Base-by-base conservation (phyloP, 441 rosid species). In the Corymbia calophylla region DNA sequence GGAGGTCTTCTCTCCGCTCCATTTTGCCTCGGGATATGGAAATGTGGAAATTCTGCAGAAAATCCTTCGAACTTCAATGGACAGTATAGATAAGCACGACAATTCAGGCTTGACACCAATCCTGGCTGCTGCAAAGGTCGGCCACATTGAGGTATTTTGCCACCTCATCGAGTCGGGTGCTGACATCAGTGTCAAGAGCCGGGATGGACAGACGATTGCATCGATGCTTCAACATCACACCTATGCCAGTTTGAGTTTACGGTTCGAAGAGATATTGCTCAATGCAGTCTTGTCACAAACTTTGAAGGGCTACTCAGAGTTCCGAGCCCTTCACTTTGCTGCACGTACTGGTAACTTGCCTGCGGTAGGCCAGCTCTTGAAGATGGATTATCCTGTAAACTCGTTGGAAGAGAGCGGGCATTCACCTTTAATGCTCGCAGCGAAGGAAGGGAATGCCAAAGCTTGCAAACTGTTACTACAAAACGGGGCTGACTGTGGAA, bases 1-100 rank as follows among this genome's bases (percentile, higher is more conserved):
- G 31, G 93, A 89, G 90, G 91, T 92, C 89, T 92, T 92, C 90
- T 91, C 92, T 58, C 27, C 87, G 48, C 80, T 93, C 85, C 94
- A 91, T 73, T 93, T 91, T 55, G 90, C 92, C 87, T 89, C 92
- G 8, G 92, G 91, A 62, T 62, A 85, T 53, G 93, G 91, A 32
- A 88, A 90, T 44, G 80, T 86, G 7, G 90, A 93, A 86, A 90
- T 93, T 88, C 92, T 90, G 48, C 88, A 88, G 60, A 87, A 89
- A 81, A 62, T 88, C 87, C 87, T 87, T 49, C 91, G 48, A n/a
- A 85, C 53, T 87, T 89, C 88, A 17, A 18, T 49, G 32, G 91
- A 88, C 87, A 87, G 55, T 80, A 90, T 89, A 86, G 73, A 89
- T 25, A 92, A 88, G 87, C 91, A 86, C 23, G 92, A 91, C 58